Evolutionary conservation across 768 basidiomycete genomes (phyloP).

Genomic region (Lactarius evosmus): DNA sequence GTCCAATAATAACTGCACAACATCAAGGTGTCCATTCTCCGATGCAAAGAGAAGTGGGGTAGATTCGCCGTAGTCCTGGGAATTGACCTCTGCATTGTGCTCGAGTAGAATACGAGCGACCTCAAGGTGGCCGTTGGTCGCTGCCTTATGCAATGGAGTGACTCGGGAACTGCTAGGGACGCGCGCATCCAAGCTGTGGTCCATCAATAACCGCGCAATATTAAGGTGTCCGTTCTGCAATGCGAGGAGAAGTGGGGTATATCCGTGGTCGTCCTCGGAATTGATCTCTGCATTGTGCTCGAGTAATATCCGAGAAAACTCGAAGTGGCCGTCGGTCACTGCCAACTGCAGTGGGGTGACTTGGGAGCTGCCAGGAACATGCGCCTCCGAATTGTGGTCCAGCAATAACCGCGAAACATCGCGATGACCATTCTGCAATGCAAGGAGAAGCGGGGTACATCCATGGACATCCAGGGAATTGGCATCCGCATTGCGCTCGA

Average conservation of each 20-base stretch:
- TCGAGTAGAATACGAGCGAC: background rate
- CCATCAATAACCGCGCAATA: background rate
- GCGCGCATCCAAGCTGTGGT: too few relatives aligned
- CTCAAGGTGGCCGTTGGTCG: background rate
- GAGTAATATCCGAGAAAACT: background rate
- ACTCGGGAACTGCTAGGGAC: too few relatives aligned
- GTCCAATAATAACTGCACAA: too few relatives aligned
- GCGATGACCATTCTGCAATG: background rate
- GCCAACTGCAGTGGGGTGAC: background rate
- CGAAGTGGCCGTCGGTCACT: background rate
- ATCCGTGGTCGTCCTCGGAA: background rate
- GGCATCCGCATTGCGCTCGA: too few relatives aligned
- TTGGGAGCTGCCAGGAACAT: too few relatives aligned
- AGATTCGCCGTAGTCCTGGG: background rate
- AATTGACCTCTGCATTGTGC: background rate
- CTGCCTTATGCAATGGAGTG: background rate
- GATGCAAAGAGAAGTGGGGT: background rate
- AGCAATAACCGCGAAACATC: background rate
- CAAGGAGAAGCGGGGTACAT: background rate
- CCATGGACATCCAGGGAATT: too few relatives aligned
- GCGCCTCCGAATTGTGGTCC: background rate
- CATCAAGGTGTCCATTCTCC: background rate
- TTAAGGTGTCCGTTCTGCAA: background rate
- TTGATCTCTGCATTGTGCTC: background rate
- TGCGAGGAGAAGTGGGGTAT: background rate